These are phyloP conservation scores for Diatrype stigma DNA, from an alignment of 2,329 filamentous ascomycete species.

Conservation along the genomic window DNA sequence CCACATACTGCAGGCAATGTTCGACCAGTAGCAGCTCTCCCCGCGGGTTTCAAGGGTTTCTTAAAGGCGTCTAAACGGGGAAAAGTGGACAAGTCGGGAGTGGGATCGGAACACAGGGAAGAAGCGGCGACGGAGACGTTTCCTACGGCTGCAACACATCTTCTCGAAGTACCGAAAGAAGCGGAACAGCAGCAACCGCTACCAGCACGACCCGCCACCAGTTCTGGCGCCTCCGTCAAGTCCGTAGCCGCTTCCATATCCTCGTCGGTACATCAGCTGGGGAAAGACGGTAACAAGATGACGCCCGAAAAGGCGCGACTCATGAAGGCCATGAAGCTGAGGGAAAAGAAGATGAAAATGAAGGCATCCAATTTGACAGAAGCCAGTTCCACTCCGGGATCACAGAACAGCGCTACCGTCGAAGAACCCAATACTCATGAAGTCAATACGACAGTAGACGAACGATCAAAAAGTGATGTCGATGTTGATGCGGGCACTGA, in stretches of 20 bases:
- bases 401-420: constrained; percentile 14
- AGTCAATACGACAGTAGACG: constrained; percentile 17
- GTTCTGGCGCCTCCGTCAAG: constrained; percentile 41
- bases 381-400: constrained; percentile 15
- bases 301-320: constrained; percentile 86
- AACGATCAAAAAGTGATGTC: constrained; percentile 19
- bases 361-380: constrained; percentile 23
- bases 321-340: constrained; percentile 89
- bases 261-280: constrained; percentile 25
- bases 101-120: constrained; percentile 28
- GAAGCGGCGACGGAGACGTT: constrained; percentile 34
- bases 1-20: constrained; percentile 59
- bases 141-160: constrained; percentile 31
- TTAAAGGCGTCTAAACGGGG: constrained; percentile 52
- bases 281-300: constrained; percentile 48
- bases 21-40: constrained; percentile 73
- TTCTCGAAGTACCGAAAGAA: constrained; percentile 27
- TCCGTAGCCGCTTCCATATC: constrained; percentile 39
- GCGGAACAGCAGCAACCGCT: constrained; percentile 27
- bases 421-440: too few species aligned
- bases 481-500: constrained; percentile 21
- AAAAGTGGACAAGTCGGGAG: constrained; percentile 21
- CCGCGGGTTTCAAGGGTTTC: constrained; percentile 71
- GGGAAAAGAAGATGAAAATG: constrained; percentile 69
- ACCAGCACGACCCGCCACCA: constrained; percentile 38